Evolutionary conservation across 805 yeast species (phyloP), one percentile per base, ranked within the genome.

Genomic region (Sugiyamaella boreocaroliniensis): DNA sequence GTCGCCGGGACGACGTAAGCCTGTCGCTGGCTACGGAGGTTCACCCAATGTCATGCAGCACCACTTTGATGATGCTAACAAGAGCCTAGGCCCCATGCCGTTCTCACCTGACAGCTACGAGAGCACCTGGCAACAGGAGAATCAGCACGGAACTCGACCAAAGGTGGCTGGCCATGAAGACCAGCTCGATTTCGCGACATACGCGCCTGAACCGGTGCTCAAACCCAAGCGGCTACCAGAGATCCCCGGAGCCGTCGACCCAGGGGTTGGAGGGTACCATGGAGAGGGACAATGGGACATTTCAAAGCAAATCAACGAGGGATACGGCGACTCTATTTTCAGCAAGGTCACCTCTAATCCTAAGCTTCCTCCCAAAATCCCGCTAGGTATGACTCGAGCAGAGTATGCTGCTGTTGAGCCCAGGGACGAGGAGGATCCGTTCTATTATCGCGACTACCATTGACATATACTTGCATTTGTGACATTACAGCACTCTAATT

Each of bases 291-390:
- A 62, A 32, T 62, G 65, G 65, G 63, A 60, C 37, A 47, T 62
- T 4, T 54, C 62, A n/a, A 55, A 61, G 43, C 67, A 68, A 51
- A 64, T 69, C 54, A 69, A 69, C 47, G 69, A 62, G 41, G 66
- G 71, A 32, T 69, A 67, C 49, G 67, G 67, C 14, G 71, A 65
- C 37, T 66, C 71, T 5, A 57, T 68, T 47, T 64, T 64, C 51
- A 57, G 57, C 43, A 54, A 54, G n/a, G 58, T 56, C 14, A 45
- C 45, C 14, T 32, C 22, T 26, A 40, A 37, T 14, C 60, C 59
- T 15, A 47, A 49, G 15, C 18, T 56, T 22, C 65, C 65, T 2
- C 66, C 66, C 4, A 62, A 62, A 52, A 60, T 62, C 43, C 66
- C 66, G 6, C 46, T 58, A 1, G 63, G 63, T 4, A 58, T 62